phyloP scores from a whole-genome alignment of 2,329 filamentous ascomycete genomes.

The Colletotrichum aenigma region DNA sequence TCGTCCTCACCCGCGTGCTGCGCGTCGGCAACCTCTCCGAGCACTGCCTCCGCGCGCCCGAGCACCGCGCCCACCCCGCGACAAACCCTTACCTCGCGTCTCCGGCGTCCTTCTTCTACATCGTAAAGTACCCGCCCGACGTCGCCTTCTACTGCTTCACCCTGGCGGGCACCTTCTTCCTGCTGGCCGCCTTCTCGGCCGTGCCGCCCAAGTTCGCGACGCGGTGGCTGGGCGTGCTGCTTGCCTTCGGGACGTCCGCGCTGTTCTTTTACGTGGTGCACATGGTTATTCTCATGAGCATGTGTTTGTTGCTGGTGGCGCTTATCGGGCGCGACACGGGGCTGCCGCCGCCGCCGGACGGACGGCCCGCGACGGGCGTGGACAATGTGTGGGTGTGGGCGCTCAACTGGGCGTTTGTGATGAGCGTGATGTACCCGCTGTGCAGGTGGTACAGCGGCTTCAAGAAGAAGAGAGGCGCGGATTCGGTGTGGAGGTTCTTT shows the following conservation, averaged over 20 bases:
- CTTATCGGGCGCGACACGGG: constrained; percentile 39
- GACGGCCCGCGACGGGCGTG: constrained; percentile 31
- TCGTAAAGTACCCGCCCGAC: constrained; percentile 52
- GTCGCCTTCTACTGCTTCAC: constrained; percentile 48
- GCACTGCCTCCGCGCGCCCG: constrained; percentile 43
- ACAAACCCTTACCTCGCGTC: constrained; percentile 47
- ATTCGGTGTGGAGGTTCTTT: constrained; percentile 53
- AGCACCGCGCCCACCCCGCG: constrained; percentile 30
- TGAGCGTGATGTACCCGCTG: constrained; percentile 44
- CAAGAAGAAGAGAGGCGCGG: constrained; percentile 42
- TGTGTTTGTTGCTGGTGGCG: constrained; percentile 26
- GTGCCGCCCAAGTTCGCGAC: constrained; percentile 33
- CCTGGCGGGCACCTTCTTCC: constrained; percentile 40
- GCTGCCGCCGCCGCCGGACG: constrained; percentile 27
- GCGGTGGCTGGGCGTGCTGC: constrained; percentile 36
- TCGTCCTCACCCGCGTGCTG: constrained; percentile 44
- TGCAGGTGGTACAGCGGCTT: constrained; percentile 47
- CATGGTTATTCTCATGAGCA: constrained; percentile 34
- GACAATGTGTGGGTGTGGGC: constrained; percentile 42
- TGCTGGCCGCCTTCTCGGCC: constrained; percentile 40
- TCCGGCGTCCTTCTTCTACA: constrained; percentile 47
- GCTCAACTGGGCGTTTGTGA: constrained; percentile 34
- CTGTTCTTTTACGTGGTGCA: constrained; percentile 51
- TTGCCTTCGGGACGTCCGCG: constrained; percentile 49
- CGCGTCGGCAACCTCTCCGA: constrained; percentile 49